Conservation (phyloP, 2,329 filamentous ascomycete species). For the Penicillium palitans region DNA sequence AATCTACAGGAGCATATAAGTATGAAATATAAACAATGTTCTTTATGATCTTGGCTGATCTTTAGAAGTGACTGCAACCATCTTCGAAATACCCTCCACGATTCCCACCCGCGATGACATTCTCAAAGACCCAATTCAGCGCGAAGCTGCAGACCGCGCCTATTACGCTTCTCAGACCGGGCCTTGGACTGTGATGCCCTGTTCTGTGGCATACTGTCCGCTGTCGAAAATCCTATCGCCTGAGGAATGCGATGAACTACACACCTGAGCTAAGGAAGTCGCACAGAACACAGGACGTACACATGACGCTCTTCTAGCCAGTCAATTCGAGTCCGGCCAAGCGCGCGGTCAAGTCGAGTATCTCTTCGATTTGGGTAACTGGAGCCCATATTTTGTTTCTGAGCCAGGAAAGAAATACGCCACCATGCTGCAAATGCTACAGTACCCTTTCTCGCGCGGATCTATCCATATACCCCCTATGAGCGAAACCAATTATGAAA, state of each 20-base stretch:
- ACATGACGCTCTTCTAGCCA: slow-evolving; percentile 15
- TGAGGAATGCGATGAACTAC: slow-evolving; percentile 3
- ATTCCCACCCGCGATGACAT: slow-evolving; percentile 18
- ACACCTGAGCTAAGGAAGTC: neutral
- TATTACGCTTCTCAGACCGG: slow-evolving; percentile 16
- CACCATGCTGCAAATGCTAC: slow-evolving; percentile 53
- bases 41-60: slow-evolving; percentile 30
- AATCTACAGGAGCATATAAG: slow-evolving; percentile 53
- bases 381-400: slow-evolving; percentile 42
- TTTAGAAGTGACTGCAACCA: slow-evolving; percentile 30
- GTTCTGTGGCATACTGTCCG: slow-evolving; percentile 25
- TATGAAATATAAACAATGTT: slow-evolving; percentile 23
- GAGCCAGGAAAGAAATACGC: slow-evolving; percentile 47
- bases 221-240: slow-evolving; percentile 11
- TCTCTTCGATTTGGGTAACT: slow-evolving; percentile 53
- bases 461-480: slow-evolving; percentile 47
- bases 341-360: slow-evolving; percentile 51
- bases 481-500: neutral
- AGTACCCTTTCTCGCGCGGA: slow-evolving; percentile 54
- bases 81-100: slow-evolving; percentile 29
- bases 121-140: slow-evolving; percentile 4
- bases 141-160: slow-evolving; percentile 15
- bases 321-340: slow-evolving; percentile 10
- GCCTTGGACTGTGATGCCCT: slow-evolving; percentile 24
- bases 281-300: slow-evolving; percentile 7